Percentiles rank a stretch among this genome's conserved stretches.
phyloP scores from a whole-genome alignment of 176 grass and related monocot genomes.

The Aechmea fasciata region DNA sequence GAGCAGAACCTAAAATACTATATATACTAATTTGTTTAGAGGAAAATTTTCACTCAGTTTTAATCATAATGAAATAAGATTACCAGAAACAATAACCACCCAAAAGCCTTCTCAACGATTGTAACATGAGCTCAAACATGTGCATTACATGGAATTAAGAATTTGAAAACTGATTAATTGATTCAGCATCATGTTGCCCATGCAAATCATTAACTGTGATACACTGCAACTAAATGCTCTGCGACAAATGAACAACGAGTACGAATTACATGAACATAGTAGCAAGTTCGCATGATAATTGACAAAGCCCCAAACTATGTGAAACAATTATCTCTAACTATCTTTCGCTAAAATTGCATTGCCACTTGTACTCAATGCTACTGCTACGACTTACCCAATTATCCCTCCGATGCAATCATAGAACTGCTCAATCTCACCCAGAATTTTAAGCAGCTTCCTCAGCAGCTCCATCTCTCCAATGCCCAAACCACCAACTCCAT shows the following conservation, averaged over 20 bases:
- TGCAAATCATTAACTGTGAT: too few species aligned
- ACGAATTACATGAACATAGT: neutral
- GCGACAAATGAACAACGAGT: too few species aligned
- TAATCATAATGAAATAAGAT: neutral
- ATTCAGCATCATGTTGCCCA: too few species aligned
- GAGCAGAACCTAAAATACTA: too few species aligned
- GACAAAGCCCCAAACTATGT: neutral
- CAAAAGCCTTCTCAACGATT: neutral
- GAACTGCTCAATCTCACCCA: slow-evolving; percentile 63
- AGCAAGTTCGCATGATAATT: slow-evolving; percentile 13
- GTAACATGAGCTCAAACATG: too few species aligned
- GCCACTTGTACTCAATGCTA: neutral
- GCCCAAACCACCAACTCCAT: slow-evolving; percentile 16
- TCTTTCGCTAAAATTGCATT: neutral
- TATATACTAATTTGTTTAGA: too few species aligned
- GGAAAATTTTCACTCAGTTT: too few species aligned
- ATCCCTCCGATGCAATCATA: slow-evolving; percentile 93
- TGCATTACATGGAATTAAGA: too few species aligned
- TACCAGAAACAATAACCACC: neutral
- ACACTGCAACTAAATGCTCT: too few species aligned
- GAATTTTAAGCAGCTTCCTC: slow-evolving; percentile 53
- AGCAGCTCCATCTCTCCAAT: slow-evolving; percentile 36
- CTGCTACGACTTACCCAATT: slow-evolving; percentile 56
- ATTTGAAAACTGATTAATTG: too few species aligned
- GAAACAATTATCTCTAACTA: neutral